These are phyloP conservation scores for Lactarius pseudohatsudake DNA, from an alignment of 768 basidiomycete species.

Conservation along the genomic window DNA sequence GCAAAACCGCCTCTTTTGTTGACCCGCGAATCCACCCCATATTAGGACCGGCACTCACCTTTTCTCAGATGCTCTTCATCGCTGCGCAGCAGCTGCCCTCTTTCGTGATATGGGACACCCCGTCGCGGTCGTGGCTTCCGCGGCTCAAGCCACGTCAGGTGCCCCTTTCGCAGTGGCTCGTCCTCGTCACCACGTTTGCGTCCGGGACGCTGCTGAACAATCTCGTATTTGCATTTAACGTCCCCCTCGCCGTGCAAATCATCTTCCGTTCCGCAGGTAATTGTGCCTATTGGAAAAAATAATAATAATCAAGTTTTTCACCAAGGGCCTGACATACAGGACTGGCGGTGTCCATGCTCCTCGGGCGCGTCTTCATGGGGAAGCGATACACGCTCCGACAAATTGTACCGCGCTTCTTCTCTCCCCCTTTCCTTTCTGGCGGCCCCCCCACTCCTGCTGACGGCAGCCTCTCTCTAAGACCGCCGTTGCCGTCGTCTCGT, in stretches of 20 bases:
- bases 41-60: slow-evolving; percentile 76
- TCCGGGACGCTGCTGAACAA: slow-evolving; percentile 75
- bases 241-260: slow-evolving; percentile 78
- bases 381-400: slow-evolving; percentile 22
- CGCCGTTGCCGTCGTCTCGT: slow-evolving; percentile 65
- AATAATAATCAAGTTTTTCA: too few species aligned
- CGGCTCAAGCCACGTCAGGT: slow-evolving; percentile 65
- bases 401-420: slow-evolving; percentile 10
- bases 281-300: slow-evolving; percentile 16
- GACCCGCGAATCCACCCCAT: neutral
- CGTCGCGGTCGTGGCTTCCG: slow-evolving; percentile 39
- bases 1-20: neutral
- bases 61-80: slow-evolving; percentile 82
- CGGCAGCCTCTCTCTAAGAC: slow-evolving; percentile 39
- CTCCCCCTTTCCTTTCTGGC: neutral
- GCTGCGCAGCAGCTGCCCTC: slow-evolving; percentile 63
- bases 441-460: slow-evolving; percentile 1
- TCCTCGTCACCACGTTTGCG: slow-evolving; percentile 69
- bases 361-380: slow-evolving; percentile 25
- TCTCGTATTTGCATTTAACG: slow-evolving; percentile 73
- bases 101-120: slow-evolving; percentile 45
- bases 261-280: slow-evolving; percentile 82
- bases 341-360: slow-evolving; percentile 29
- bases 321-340: slow-evolving; percentile 6
- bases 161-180: slow-evolving; percentile 63